Conservation (phyloP, 331 rosid genomes). For the Rhamnella rubrinervis region DNA sequence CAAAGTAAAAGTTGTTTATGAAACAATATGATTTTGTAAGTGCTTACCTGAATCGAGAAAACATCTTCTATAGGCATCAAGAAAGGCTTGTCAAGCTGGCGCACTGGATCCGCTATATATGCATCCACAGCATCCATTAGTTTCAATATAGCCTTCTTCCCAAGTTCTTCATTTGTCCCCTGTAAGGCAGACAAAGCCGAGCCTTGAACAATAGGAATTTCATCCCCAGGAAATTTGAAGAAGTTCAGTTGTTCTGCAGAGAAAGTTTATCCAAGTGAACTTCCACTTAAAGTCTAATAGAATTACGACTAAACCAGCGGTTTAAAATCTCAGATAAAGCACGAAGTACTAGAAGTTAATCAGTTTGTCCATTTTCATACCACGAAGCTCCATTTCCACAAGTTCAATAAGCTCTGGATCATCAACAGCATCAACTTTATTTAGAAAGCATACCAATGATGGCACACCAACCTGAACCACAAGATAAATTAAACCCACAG, state of each 20-base stretch:
- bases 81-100: background rate
- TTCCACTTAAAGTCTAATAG: background rate
- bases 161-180: background rate
- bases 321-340: too few species aligned
- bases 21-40: background rate
- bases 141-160: background rate
- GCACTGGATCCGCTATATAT: background rate
- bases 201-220: background rate
- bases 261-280: background rate
- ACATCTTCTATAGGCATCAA: conserved; percentile 1
- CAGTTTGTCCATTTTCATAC: background rate
- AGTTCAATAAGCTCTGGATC: background rate
- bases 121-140: background rate
- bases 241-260: background rate
- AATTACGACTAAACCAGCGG: too few species aligned
- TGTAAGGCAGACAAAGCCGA: background rate
- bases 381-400: background rate
- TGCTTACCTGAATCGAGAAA: background rate
- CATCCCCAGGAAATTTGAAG: conserved; percentile 3
- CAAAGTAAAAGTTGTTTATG: background rate
- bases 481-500: too few species aligned
- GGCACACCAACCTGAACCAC: background rate
- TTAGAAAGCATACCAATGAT: background rate
- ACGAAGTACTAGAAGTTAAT: too few species aligned
- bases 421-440: background rate